Conservation (phyloP, 2,329 filamentous ascomycete genomes). For the Aspergillus fijiensis region DNA sequence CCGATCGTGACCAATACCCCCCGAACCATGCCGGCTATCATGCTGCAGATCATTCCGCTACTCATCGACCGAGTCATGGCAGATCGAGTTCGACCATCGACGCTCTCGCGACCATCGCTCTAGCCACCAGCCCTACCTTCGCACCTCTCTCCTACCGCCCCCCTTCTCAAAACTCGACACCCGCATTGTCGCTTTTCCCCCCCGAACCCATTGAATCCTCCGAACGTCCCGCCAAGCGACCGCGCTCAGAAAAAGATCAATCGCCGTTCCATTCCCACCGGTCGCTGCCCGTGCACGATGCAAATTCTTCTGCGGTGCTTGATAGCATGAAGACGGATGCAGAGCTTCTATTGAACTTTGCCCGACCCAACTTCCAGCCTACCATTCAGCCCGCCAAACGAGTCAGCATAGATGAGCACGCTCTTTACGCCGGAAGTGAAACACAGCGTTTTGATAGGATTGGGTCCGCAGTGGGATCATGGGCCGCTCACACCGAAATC, state of each 20-base stretch:
- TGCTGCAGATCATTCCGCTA: conserved; percentile 21
- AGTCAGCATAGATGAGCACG: conserved; percentile 35
- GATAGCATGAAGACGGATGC: conserved; percentile 50
- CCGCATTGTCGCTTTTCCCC: conserved; percentile 29
- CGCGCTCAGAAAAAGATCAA: conserved; percentile 57
- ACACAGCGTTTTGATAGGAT: conserved; percentile 23
- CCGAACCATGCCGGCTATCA: conserved; percentile 24
- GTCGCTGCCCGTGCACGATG: conserved; percentile 26
- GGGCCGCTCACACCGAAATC: conserved; percentile 20
- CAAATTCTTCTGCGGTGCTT: conserved; percentile 32
- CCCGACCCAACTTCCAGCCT: conserved; percentile 39
- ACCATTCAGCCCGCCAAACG: conserved; percentile 26
- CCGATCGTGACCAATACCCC: conserved; percentile 25
- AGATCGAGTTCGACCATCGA: conserved; percentile 50
- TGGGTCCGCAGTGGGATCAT: conserved; percentile 20
- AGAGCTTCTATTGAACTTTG: conserved; percentile 49
- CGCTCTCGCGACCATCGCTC: conserved; percentile 51
- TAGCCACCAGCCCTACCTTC: conserved; percentile 50
- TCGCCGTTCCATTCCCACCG: conserved; percentile 41
- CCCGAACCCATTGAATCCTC: conserved; percentile 30
- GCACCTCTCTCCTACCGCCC: conserved; percentile 35
- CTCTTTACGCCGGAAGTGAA: conserved; percentile 24
- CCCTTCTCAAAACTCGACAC: conserved; percentile 27
- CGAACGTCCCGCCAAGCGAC: conserved; percentile 59
- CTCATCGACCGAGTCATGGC: conserved; percentile 41